Evolutionary conservation across 441 rosid species (phyloP), one percentile per base, ranked within the genome.

Genomic region (Aleurites moluccanus): DNA sequence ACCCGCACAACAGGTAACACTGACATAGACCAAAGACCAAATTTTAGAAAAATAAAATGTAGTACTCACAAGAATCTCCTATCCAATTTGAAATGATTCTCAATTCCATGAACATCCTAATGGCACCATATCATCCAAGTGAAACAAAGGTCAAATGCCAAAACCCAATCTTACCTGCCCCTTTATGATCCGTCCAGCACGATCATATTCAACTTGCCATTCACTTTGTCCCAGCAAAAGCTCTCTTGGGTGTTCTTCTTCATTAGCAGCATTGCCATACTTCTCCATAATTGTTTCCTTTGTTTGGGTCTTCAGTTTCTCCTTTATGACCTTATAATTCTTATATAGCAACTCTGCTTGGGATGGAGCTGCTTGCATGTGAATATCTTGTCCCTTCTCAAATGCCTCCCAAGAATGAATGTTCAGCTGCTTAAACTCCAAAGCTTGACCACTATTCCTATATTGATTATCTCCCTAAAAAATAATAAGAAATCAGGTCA

Each of bases 361-460:
- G 33, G 92, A 90, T 27, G 96, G 97, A 73, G 97, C 97, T 2
- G 91, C 93, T 84, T 94, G 96, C 93, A 91, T 86, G 76, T 94
- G 97, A 72, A 93, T 84, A 77, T 91, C 97, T 78, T 90, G 96
- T 40, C 96, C 98, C 82, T 94, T 94, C 3, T 94, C 97, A 86
- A 91, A 91, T 30, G 92, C 95, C 80, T 91, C 95, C 91, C 88
- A 73, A 27, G 97, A 85, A 81, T 90, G 98, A 67, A 92, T 72
- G 69, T 94, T 89, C 25, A 94, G 82, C 73, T 91, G 91, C 89
- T 91, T 94, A 76, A 94, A 92, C 78, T 92, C 97, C 83, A 85
- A n/a, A 53, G 97, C 96, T 82, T 94, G 97, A 27, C 98, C 98
- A 68, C 97, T 92, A 70, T 78, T 79, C 80, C 97, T 88, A 28